Evolutionary conservation across 345 rosid genomes (phyloP), one percentile per base, ranked within the genome.

Genomic region (Pistacia integerrima): DNA sequence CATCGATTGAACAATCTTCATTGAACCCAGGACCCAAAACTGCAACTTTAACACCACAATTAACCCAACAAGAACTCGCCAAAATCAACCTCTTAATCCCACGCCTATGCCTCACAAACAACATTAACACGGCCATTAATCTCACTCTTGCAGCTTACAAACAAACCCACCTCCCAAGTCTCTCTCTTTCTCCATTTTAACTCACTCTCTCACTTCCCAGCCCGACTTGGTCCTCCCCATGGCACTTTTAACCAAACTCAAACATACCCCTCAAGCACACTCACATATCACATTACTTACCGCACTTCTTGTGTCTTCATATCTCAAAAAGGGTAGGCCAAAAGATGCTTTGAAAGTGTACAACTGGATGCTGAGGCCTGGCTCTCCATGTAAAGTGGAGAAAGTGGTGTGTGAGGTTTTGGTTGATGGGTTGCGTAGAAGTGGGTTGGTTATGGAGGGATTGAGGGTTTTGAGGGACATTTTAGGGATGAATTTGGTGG

Each of bases 31-130:
- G 5, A 38, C 5, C 44, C 44, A 38, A 38, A 35, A 55, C 74
- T 55, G 35, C 62, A 52, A 33, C 8, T 8, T 5, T 5, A 48
- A 22, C 71, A 28, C 12, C 30, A 10, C 60, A 74, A 16, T 77
- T 86, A 58, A 80, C 87, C 28, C 77, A 75, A 2, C 73, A 82
- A 60, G 88, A 86, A 52, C 25, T 87, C 18, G 72, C 72, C 69
- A 75, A 76, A 65, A 82, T 88, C 75, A 88, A 86, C 76, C 92
- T 86, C 63, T 64, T 85, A n/a, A n/a, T n/a, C n/a, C n/a, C n/a
- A n/a, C n/a, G n/a, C n/a, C n/a, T n/a, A n/a, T n/a, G n/a, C n/a
- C n/a, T n/a, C n/a, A n/a, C n/a, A n/a, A n/a, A n/a, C n/a, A n/a
- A n/a, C n/a, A n/a, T n/a, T n/a, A n/a, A 79, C 65, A 80, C 87